phyloP scores from a whole-genome alignment of 2,329 filamentous ascomycete genomes.

The Epichloe sylvatica region DNA sequence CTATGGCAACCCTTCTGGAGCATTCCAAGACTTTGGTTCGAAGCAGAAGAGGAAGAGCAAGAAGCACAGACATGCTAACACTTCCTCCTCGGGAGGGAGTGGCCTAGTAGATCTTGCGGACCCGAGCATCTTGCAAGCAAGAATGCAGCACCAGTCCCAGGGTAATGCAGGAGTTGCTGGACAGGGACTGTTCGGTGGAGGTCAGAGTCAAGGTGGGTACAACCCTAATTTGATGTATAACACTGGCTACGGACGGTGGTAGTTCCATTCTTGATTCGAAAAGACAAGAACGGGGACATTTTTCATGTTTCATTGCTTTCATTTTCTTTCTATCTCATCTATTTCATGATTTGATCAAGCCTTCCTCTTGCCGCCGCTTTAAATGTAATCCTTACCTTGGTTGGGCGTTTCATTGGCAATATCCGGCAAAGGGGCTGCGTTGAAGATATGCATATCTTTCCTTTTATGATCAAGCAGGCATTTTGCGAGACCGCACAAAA shows the following conservation, averaged over 20 bases:
- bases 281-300: constrained; percentile 2
- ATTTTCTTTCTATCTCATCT: constrained; percentile 5
- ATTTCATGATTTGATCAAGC: constrained; percentile 10
- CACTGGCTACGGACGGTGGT: constrained; percentile 58
- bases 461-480: constrained; percentile 19
- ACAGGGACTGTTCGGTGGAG: constrained; percentile 74
- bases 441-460: constrained; percentile 12
- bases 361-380: constrained; percentile 9
- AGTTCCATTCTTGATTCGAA: constrained; percentile 10
- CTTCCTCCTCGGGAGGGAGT: constrained; percentile 99
- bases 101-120: constrained; percentile 99
- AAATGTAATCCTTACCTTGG: constrained; percentile 7
- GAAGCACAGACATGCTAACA: constrained; percentile 99
- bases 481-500: constrained; percentile 14
- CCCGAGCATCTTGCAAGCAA: constrained; percentile 97
- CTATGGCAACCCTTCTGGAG: constrained; percentile 74
- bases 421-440: constrained; percentile 11
- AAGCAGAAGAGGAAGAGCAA: constrained; percentile 99
- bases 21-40: constrained; percentile 80
- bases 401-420: constrained; percentile 17
- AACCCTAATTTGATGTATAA: constrained; percentile 74
- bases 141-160: constrained; percentile 80
- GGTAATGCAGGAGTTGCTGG: constrained; percentile 64
- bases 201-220: constrained; percentile 90
- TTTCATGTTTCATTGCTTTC: constrained; percentile 10